Conservation (phyloP, 208 protist species). For the Leishmania major region DNA sequence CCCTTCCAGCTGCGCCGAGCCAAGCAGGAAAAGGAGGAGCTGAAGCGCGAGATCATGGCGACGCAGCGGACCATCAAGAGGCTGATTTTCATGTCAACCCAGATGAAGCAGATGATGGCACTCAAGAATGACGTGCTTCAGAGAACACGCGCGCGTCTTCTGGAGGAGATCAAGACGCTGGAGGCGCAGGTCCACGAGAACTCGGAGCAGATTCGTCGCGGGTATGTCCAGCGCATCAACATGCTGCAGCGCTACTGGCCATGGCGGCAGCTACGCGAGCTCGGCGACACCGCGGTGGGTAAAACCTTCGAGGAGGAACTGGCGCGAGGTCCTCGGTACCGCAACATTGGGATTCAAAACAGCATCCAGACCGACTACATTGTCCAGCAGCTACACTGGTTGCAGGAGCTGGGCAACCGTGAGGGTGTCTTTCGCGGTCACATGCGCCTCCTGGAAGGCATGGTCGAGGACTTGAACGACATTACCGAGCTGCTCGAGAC, state of each 20-base stretch:
- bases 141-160: conserved; percentile 30
- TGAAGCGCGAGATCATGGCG: conserved; percentile 57
- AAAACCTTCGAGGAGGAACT: conserved; percentile 83
- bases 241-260: conserved; percentile 88
- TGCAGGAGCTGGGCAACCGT: conserved; percentile 54
- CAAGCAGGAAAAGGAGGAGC: conserved; percentile 49
- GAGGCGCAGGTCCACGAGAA: conserved; percentile 36
- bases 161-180: conserved; percentile 53
- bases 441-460: conserved; percentile 60
- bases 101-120: conserved; percentile 53
- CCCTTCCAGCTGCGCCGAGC: conserved; percentile 66
- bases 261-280: conserved; percentile 82
- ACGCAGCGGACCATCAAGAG: conserved; percentile 52
- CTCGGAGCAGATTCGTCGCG: conserved; percentile 51
- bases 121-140: conserved; percentile 36
- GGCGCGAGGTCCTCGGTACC: conserved; percentile 77
- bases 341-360: conserved; percentile 83
- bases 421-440: conserved; percentile 71
- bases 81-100: conserved; percentile 52
- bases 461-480: conserved; percentile 85
- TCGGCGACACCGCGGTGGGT: conserved; percentile 76
- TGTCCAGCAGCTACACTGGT: conserved; percentile 76
- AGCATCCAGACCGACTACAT: conserved; percentile 82
- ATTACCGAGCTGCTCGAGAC: conserved; percentile 83
- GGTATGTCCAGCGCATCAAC: conserved; percentile 75